Evolutionary conservation across 768 basidiomycete genomes (phyloP).

Genomic region (Butyriboletus loyo): DNA sequence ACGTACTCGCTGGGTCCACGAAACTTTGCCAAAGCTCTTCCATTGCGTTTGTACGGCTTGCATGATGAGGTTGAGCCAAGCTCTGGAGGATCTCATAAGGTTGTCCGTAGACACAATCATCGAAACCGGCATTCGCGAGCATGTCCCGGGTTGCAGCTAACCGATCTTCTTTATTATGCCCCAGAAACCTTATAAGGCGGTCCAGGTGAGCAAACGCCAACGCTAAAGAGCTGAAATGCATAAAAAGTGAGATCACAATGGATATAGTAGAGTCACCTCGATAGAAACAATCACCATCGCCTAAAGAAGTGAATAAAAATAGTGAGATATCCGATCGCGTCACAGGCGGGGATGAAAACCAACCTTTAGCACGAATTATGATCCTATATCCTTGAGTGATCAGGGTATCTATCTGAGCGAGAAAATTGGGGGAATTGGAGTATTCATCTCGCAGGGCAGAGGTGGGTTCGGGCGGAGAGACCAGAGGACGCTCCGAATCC

Average conservation of each 20-base stretch:
- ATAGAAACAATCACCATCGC: conserved; percentile 93
- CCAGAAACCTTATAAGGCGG: conserved; percentile 54
- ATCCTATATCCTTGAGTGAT: conserved; percentile 56
- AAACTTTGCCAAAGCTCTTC: conserved; percentile 44
- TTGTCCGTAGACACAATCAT: conserved; percentile 67
- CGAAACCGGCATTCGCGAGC: conserved; percentile 59
- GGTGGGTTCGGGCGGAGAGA: conserved; percentile 53
- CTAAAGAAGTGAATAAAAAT: conserved; percentile 31
- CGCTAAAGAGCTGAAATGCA: conserved; percentile 44
- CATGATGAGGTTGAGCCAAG: conserved; percentile 44
- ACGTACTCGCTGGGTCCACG: conserved; percentile 49
- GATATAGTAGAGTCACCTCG: conserved; percentile 52
- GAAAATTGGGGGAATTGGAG: conserved; percentile 53
- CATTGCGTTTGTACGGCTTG: conserved; percentile 29
- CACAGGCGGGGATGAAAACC: conserved; percentile 19
- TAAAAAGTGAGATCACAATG: conserved; percentile 8
- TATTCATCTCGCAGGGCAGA: conserved; percentile 63
- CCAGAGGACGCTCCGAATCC: conserved; percentile 44
- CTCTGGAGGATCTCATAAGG: conserved; percentile 63
- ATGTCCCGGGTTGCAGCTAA: conserved; percentile 49
- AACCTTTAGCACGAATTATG: conserved; percentile 71
- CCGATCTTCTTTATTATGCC: conserved; percentile 43
- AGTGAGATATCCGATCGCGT: not conserved
- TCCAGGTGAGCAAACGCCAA: conserved; percentile 81
- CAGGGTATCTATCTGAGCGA: conserved; percentile 76